Percentiles rank a stretch among this genome's conserved stretches.
Conservation (phyloP, 306 rosid species). For the Vigna mungo region DNA sequence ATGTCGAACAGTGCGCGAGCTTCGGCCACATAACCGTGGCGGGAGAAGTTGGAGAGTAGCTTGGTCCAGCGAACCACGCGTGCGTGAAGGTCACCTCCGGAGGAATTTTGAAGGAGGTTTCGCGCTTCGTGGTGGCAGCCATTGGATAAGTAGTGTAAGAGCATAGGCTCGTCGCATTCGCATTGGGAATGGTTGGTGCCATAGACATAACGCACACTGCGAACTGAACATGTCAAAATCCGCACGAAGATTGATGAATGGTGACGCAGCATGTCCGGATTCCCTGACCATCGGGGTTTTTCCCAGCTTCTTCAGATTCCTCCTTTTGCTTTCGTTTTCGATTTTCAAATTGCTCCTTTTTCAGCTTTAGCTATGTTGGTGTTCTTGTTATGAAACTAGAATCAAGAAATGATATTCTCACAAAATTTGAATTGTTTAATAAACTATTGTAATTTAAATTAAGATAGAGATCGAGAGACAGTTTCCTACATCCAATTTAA, state of each 20-base stretch:
- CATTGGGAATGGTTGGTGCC: slow-evolving; percentile 15
- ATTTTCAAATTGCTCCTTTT: slow-evolving; percentile 54
- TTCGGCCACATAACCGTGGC: slow-evolving; percentile 50
- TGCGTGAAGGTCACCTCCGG: slow-evolving; percentile 44
- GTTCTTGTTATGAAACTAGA: slow-evolving; percentile 29
- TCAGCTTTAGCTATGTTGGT: slow-evolving; percentile 64
- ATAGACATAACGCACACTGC: background rate
- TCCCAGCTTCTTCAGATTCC: slow-evolving; percentile 25
- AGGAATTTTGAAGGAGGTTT: slow-evolving; percentile 47
- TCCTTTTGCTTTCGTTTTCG: background rate
- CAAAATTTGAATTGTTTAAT: too few species aligned
- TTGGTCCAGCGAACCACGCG: slow-evolving; percentile 65
- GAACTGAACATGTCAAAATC: slow-evolving; percentile 29
- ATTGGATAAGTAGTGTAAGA: slow-evolving; percentile 50
- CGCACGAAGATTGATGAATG: background rate
- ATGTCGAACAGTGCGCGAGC: slow-evolving; percentile 69
- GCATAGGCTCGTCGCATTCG: slow-evolving; percentile 50
- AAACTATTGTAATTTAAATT: too few species aligned
- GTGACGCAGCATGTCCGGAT: slow-evolving; percentile 5
- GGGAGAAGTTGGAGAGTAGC: slow-evolving; percentile 55
- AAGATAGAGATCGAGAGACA: too few species aligned
- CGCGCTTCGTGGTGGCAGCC: slow-evolving; percentile 57
- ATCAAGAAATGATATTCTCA: too few species aligned
- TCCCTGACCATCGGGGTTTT: background rate
- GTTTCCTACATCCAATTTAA: too few species aligned